These are phyloP conservation scores for Globisporangium solare DNA, from an alignment of 352 stramenopile genomes.

Conservation along the genomic window DNA sequence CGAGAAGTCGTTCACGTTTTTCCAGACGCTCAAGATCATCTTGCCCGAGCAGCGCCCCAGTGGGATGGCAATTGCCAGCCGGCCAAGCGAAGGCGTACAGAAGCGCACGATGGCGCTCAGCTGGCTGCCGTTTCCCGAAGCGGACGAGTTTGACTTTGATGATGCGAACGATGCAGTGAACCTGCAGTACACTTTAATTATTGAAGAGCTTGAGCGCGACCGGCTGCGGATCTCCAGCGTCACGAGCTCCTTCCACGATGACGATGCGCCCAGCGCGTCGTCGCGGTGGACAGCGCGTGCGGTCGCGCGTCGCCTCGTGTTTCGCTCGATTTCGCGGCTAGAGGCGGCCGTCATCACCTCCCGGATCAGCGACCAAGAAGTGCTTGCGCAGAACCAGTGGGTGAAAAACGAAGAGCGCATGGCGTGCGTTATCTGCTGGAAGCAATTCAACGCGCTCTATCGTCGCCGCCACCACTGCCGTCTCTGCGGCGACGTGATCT, in stretches of 20 bases:
- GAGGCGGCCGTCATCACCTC: slow-evolving; percentile 43
- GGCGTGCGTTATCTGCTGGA: slow-evolving; percentile 61
- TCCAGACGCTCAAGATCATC: slow-evolving; percentile 61
- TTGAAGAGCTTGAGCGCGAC: slow-evolving; percentile 49
- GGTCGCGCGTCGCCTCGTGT: slow-evolving; percentile 41
- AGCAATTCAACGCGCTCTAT: slow-evolving; percentile 53
- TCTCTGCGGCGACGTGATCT: slow-evolving; percentile 62
- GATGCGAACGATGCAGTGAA: slow-evolving; percentile 28
- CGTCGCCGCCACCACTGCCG: slow-evolving; percentile 60
- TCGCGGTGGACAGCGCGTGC: slow-evolving; percentile 26
- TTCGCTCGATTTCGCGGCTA: slow-evolving; percentile 40
- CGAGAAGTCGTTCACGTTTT: slow-evolving; percentile 56
- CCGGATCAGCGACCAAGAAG: slow-evolving; percentile 35
- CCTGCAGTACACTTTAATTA: slow-evolving; percentile 59
- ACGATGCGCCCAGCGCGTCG: slow-evolving; percentile 22
- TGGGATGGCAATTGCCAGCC: slow-evolving; percentile 6
- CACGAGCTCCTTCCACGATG: slow-evolving; percentile 49
- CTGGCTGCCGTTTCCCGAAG: slow-evolving; percentile 46
- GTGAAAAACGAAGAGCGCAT: slow-evolving; percentile 56
- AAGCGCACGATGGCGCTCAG: slow-evolving; percentile 56
- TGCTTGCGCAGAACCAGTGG: slow-evolving; percentile 50
- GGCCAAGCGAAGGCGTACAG: slow-evolving; percentile 40
- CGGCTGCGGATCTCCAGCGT: slow-evolving; percentile 52
- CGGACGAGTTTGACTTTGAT: slow-evolving; percentile 9
- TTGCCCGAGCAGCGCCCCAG: slow-evolving; percentile 27